Base-by-base conservation (phyloP, 2,329 filamentous ascomycete genomes). In the Grosmannia clavigera region DNA sequence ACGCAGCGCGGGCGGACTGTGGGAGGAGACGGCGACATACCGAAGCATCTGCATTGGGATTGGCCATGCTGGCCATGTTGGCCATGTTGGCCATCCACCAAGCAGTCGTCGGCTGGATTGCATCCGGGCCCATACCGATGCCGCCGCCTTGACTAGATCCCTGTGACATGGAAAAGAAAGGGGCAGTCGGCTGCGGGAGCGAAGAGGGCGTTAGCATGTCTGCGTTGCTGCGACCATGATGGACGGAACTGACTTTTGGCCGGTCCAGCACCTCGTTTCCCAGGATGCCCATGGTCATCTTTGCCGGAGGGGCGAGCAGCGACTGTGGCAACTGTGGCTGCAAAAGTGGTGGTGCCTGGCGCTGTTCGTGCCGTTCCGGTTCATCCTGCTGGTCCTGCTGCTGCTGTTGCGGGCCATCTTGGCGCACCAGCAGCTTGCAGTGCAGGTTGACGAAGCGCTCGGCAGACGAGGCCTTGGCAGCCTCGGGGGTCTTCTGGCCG, bases 371-470 rank as follows among this genome's bases (percentile, higher is more conserved):
- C 38, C 57, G 53, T 11, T 9, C 19, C 53, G 35, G 35, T 16
- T 43, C 55, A 2, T 29, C 40, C n/a, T 40, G 55, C 16, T 22
- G 27, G 31, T 46, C 33, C 35, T 50, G 43, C 29, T 48, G 58
- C 19, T 53, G 58, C 29, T 29, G 40, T 33, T 46, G 62, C 5
- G 55, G 54, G 11, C 74, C 72, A 27, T 81, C 78, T 67, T 83
- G 80, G 61, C 80, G 78, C 3, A 78, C 78, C 27, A 82, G 68
- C 58, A 84, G 73, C 65, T 78, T 78, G 66, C 81, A 81, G 68
- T 84, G 81, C 35, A 84, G 70, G 61, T 76, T 77, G 64, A 84
- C 77, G 65, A 84, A 84, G 22, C 81, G 73, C 70, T 84, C 80
- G 1, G 81, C 81, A 3, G 80, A 80, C 5, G 78, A 77, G 4